Base-by-base conservation (phyloP, 1,139 yeast species). In the Debaryomyces psychrophilus region DNA sequence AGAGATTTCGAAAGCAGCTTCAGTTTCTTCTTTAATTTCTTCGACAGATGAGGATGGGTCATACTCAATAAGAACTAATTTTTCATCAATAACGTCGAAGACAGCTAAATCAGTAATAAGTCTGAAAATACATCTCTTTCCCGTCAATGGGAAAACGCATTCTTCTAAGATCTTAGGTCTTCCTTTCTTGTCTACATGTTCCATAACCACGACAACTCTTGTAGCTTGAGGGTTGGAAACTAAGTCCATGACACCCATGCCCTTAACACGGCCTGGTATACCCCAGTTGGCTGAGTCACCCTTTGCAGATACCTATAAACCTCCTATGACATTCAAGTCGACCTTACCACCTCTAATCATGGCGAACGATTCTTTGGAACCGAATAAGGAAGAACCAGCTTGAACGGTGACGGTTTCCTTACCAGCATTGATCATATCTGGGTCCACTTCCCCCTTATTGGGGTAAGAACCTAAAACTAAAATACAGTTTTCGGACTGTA, bases 191-290 rank as follows among this genome's bases (percentile, higher is more conserved):
- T 76, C 80, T 27, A 65, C 68, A 54, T 77, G 81, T 49, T 77
- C 81, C 67, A 75, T 76, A 41, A 74, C 65, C 9, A 76, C 77
- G 36, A 77, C 76, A n/a, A 77, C 81, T 46, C 67, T 60, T 8
- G 81, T 76, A 41, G 69, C 61, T 27, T 60, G 55, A 5, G 81
- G 79, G 53, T 76, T 75, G 25, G 80, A 70, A 3, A 75, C 81
- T 17, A 77, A 65, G 55, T 77, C 82, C 82, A 77, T 77, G 29
- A 81, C 82, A n/a, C 82, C 81, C 78, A 77, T 77, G 25, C 82
- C 82, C 58, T 73, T 75, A 44, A 77, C 72, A 55, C 68, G 65
- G 15, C 80, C 80, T 3, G 82, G 81, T 9, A 76, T 61, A 14
- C 76, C 78, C 81, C 82, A 77, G 58, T 77, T 77, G 38, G 82